These are phyloP conservation scores for Claviceps quebecensis DNA, from an alignment of 2,329 filamentous ascomycete species.

Conservation along the genomic window DNA sequence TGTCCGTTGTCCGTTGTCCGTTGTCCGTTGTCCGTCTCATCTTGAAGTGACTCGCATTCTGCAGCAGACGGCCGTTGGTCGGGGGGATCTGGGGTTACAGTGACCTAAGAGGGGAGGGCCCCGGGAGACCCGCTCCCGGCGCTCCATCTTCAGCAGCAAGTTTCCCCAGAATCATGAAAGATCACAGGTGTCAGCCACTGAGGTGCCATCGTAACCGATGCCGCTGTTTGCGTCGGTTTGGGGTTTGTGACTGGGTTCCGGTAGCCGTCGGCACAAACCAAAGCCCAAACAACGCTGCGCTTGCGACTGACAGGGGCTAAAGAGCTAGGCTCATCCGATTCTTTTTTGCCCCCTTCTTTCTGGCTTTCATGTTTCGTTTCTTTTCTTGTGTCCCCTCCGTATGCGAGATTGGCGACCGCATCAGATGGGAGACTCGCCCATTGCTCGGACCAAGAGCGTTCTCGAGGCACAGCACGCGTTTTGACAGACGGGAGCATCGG, in stretches of 20 bases:
- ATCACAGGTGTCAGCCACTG: constrained; percentile 2
- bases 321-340: neutral
- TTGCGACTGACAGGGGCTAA: neutral
- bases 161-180: neutral
- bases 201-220: constrained; percentile 7
- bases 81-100: neutral
- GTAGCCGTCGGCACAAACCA: neutral
- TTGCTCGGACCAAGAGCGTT: neutral
- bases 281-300: neutral
- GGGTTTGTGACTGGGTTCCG: neutral
- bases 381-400: neutral
- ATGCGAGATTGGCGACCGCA: constrained; percentile 3
- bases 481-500: neutral
- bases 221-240: neutral
- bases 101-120: too few relatives aligned
- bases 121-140: too few relatives aligned
- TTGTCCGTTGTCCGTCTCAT: neutral
- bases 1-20: neutral
- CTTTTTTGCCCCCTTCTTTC: neutral
- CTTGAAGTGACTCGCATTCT: neutral
- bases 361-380: neutral
- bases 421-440: constrained; percentile 6
- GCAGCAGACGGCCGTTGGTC: neutral
- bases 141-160: neutral
- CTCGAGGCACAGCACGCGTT: neutral